Evolutionary conservation across 306 rosid genomes (phyloP).

Genomic region (Dryas octopetala): DNA sequence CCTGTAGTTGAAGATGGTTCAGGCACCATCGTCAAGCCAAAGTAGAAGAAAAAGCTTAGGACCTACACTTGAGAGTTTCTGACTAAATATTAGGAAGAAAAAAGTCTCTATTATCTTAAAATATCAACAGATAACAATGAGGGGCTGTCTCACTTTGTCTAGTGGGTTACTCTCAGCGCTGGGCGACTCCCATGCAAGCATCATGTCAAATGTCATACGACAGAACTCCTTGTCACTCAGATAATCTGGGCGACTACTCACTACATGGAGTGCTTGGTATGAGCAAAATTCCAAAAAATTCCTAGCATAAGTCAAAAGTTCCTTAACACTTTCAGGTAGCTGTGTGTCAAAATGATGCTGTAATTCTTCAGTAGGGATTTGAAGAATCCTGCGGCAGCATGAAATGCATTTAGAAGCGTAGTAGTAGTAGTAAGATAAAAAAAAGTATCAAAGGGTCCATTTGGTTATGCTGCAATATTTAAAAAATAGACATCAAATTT

Average conservation of each 20-base stretch:
- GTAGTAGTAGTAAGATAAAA: neutral
- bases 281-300: slow-evolving; percentile 75
- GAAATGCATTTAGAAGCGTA: slow-evolving; percentile 1
- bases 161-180: slow-evolving; percentile 41
- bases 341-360: slow-evolving; percentile 69
- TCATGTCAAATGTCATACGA: slow-evolving; percentile 73
- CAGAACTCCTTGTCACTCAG: slow-evolving; percentile 60
- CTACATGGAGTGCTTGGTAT: slow-evolving; percentile 54
- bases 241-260: slow-evolving; percentile 44
- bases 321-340: slow-evolving; percentile 54
- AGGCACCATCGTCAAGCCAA: slow-evolving; percentile 16
- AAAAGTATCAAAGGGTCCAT: neutral
- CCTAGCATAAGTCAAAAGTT: slow-evolving; percentile 65
- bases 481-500: too few species aligned
- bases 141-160: slow-evolving; percentile 43
- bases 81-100: neutral
- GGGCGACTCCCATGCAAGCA: slow-evolving; percentile 97
- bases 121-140: slow-evolving; percentile 23
- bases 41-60: slow-evolving; percentile 1
- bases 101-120: slow-evolving; percentile 10
- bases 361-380: slow-evolving; percentile 53
- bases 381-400: slow-evolving; percentile 59
- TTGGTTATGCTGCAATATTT: neutral
- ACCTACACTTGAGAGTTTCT: slow-evolving; percentile 1
- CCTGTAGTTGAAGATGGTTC: slow-evolving; percentile 49